A percentile compares a stretch with the other conserved stretches of the same genome.
Conservation (phyloP, 192 early-diverging fungal genomes). For the Backusella australiensis region DNA sequence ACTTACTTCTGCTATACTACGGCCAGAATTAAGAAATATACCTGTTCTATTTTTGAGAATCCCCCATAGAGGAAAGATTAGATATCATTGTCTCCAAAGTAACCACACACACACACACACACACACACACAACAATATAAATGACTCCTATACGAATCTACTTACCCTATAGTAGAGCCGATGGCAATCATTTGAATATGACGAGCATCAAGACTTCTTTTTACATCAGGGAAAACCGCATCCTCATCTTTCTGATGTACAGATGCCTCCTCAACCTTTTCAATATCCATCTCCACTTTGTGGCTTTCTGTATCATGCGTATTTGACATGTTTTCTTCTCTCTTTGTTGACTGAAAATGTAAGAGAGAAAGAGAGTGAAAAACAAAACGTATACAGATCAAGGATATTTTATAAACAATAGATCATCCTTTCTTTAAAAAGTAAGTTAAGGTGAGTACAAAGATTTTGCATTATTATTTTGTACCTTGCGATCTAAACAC, state of each 20-base stretch:
- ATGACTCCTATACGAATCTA: background rate
- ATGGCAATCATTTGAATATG: constrained; percentile 36
- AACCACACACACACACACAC: background rate
- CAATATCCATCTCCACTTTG: background rate
- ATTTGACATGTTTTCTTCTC: background rate
- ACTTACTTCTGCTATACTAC: constrained; percentile 48
- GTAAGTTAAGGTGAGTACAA: no score
- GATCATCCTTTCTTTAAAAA: no score
- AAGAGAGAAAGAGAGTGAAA: no score
- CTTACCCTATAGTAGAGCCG: constrained; percentile 29
- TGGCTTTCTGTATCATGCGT: background rate
- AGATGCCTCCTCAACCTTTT: background rate
- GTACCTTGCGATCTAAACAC: no score
- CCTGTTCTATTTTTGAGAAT: constrained; percentile 48
- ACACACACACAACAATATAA: no score
- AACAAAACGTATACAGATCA: no score
- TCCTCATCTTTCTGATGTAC: background rate
- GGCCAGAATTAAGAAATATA: constrained; percentile 69
- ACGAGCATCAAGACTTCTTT: constrained; percentile 20
- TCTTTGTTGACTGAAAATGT: no score
- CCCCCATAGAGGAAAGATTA: background rate
- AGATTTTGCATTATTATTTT: no score
- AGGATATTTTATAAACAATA: no score
- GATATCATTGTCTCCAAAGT: background rate
- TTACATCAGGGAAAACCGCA: background rate